Conservation (phyloP, 768 basidiomycete species). For the Panaeolus cyanescens region DNA sequence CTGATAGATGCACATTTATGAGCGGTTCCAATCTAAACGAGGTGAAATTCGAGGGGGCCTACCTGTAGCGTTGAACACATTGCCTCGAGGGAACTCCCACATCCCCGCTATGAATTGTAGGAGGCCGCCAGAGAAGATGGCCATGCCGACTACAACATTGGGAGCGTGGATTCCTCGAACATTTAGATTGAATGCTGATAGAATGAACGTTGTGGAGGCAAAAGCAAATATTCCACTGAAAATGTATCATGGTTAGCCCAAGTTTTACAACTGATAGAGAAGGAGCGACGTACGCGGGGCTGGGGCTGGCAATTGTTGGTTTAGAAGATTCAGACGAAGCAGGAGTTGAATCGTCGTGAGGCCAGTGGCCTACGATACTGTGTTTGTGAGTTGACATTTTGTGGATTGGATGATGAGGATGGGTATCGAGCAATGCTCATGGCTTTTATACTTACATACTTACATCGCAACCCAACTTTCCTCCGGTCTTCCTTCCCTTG, state of each 20-base stretch:
- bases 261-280: neutral
- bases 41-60: neutral
- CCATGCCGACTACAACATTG: slow-evolving; percentile 78
- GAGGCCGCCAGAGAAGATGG: slow-evolving; percentile 72
- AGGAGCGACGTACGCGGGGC: slow-evolving; percentile 27
- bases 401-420: too few species aligned
- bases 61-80: slow-evolving; percentile 70
- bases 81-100: slow-evolving; percentile 70
- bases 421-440: too few species aligned
- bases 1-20: slow-evolving; percentile 39
- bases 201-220: slow-evolving; percentile 60
- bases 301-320: slow-evolving; percentile 30
- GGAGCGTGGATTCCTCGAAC: slow-evolving; percentile 49
- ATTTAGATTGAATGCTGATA: slow-evolving; percentile 67
- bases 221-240: slow-evolving; percentile 36
- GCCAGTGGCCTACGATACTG: neutral
- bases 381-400: neutral
- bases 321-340: slow-evolving; percentile 10
- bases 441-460: too few species aligned
- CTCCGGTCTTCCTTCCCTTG: too few species aligned
- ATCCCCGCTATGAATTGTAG: slow-evolving; percentile 80
- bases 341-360: neutral
- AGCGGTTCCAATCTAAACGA: neutral
- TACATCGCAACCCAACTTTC: too few species aligned
- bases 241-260: neutral